Evolutionary conservation across 441 rosid genomes (phyloP).

Genomic region (Melastoma candidum): DNA sequence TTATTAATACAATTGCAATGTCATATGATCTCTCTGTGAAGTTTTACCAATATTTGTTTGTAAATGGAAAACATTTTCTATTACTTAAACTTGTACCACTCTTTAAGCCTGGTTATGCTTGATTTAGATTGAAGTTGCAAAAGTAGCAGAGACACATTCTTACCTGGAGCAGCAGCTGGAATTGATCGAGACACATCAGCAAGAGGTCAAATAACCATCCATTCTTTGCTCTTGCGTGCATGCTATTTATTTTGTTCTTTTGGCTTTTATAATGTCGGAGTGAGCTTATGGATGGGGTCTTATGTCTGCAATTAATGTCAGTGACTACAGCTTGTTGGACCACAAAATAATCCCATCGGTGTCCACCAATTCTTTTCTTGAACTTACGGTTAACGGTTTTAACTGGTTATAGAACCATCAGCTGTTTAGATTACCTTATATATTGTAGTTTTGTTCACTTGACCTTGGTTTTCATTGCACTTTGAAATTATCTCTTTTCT

Average conservation of each 20-base stretch:
- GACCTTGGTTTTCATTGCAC: no score
- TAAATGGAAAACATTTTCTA: no score
- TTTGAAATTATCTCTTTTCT: background rate
- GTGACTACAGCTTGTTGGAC: background rate
- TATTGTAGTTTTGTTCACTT: no score
- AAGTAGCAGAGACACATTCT: conserved; percentile 89
- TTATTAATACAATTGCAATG: no score
- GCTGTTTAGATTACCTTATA: no score
- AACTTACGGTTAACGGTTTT: no score
- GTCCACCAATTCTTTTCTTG: no score
- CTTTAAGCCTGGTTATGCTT: background rate
- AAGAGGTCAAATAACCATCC: conserved; percentile 44
- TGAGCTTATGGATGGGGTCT: conserved; percentile 4
- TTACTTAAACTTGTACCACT: background rate
- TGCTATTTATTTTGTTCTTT: background rate
- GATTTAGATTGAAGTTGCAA: conserved; percentile 86
- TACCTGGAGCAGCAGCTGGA: conserved; percentile 78
- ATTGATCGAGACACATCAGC: conserved; percentile 93
- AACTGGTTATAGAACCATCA: no score
- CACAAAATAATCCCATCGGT: background rate
- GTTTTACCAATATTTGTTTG: no score
- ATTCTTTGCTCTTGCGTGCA: background rate
- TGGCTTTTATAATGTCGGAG: no score
- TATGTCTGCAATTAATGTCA: background rate
- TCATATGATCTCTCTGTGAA: no score